A percentile compares a stretch with the other conserved stretches of the same genome.
phyloP scores from a whole-genome alignment of 139 green algal species.

The Pleodorina starrii region DNA sequence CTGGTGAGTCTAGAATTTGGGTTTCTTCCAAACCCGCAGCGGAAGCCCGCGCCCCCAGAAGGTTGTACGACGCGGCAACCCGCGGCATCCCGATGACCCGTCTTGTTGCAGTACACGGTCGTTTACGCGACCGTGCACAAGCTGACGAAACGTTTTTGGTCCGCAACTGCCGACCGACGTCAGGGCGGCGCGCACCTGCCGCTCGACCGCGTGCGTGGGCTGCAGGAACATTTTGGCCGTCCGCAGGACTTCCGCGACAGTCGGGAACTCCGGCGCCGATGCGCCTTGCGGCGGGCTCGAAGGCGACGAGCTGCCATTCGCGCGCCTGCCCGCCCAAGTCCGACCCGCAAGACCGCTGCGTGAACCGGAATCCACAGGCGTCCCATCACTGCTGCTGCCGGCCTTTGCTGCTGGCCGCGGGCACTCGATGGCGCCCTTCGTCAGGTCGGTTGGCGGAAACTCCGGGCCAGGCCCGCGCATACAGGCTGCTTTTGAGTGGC shows the following conservation, averaged over 20 bases:
- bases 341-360: neutral
- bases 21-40: no score
- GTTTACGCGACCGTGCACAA: no score
- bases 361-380: neutral
- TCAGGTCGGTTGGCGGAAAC: neutral
- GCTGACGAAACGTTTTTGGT: no score
- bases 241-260: conserved; percentile 38
- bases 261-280: neutral
- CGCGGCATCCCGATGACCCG: no score
- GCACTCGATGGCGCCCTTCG: neutral
- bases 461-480: neutral
- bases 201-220: conserved; percentile 22
- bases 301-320: neutral
- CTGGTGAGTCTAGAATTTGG: no score
- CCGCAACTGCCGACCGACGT: no score
- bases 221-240: conserved; percentile 27
- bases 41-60: no score
- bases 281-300: neutral
- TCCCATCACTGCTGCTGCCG: conserved; percentile 9
- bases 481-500: neutral
- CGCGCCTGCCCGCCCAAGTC: neutral
- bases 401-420: neutral
- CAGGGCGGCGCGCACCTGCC: conserved; percentile 40
- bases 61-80: no score
- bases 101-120: no score